A percentile compares a stretch with the other conserved stretches of the same genome.
Evolutionary conservation across 106 monocot species (phyloP).

Genomic region (Platanthera guangdongensis): DNA sequence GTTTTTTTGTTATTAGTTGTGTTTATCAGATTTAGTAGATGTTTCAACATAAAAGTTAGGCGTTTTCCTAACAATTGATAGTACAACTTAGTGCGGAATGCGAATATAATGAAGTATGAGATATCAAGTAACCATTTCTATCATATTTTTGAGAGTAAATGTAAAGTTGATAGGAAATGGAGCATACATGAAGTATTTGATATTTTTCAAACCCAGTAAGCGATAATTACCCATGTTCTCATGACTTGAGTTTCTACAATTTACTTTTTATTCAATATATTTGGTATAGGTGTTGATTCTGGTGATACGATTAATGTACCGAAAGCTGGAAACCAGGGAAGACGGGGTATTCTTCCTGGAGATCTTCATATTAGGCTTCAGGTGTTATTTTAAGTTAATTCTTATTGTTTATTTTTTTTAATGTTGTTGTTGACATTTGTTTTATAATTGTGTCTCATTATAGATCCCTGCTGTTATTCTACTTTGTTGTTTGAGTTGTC

Average conservation of each 20-base stretch:
- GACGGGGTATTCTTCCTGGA: constrained; percentile 44
- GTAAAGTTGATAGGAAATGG: no score
- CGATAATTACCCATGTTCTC: not conserved
- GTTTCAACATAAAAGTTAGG: no score
- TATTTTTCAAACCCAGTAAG: not conserved
- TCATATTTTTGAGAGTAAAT: no score
- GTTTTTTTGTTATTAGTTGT: no score
- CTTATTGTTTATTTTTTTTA: constrained; percentile 2
- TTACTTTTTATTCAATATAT: constrained; percentile 5
- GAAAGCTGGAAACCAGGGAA: constrained; percentile 78
- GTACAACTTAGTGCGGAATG: no score
- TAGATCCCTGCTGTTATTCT: not conserved
- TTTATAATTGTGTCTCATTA: not conserved
- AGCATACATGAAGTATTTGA: not conserved
- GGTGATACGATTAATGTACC: constrained; percentile 78
- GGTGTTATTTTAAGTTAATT: constrained; percentile 19
- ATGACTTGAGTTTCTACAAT: not conserved
- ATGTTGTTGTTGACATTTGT: not conserved
- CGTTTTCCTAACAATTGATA: no score
- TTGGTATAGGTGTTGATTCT: constrained; percentile 77
- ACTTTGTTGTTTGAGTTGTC: not conserved
- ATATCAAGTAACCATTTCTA: no score
- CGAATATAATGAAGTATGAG: no score
- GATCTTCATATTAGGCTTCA: constrained; percentile 65
- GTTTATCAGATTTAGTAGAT: no score